A percentile compares a stretch with the other conserved stretches of the same genome.
These are phyloP conservation scores for Turritis glabra DNA, from an alignment of 345 rosid genomes.

Conservation along the genomic window DNA sequence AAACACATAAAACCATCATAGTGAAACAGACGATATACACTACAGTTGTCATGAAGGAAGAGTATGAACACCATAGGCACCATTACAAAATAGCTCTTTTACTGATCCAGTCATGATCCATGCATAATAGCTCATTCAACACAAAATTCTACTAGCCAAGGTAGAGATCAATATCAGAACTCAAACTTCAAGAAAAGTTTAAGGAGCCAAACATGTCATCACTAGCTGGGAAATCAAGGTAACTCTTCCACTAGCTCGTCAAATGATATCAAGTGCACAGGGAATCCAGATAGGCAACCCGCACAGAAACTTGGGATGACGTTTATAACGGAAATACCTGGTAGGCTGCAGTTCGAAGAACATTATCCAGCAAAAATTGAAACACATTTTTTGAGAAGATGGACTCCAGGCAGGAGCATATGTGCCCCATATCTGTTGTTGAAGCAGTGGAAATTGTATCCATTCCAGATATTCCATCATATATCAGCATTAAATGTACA, in stretches of 20 bases:
- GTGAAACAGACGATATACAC: neutral
- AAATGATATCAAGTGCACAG: conserved; percentile 13
- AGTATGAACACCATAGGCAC: neutral
- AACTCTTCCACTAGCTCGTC: neutral
- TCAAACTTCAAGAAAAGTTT: neutral
- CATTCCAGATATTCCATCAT: conserved; percentile 59
- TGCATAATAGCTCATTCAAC: conserved; percentile 16
- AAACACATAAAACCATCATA: neutral
- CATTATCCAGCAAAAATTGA: conserved; percentile 76
- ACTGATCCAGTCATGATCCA: conserved; percentile 11
- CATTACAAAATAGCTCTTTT: conserved; percentile 1
- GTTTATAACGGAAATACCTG: conserved; percentile 50
- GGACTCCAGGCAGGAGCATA: conserved; percentile 72
- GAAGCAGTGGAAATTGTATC: conserved; percentile 57
- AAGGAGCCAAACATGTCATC: conserved; percentile 9
- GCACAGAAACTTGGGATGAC: neutral
- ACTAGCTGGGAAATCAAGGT: too few species aligned
- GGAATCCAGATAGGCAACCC: neutral
- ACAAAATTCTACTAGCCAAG: neutral
- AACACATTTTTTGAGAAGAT: conserved; percentile 77
- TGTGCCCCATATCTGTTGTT: conserved; percentile 61
- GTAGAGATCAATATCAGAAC: neutral
- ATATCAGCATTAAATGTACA: conserved; percentile 79
- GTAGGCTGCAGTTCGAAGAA: conserved; percentile 83
- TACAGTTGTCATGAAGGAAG: neutral